Percentiles rank a stretch among this genome's conserved stretches.
Evolutionary conservation across 2,329 filamentous ascomycete species (phyloP).

Genomic region (Neonectria faginata): DNA sequence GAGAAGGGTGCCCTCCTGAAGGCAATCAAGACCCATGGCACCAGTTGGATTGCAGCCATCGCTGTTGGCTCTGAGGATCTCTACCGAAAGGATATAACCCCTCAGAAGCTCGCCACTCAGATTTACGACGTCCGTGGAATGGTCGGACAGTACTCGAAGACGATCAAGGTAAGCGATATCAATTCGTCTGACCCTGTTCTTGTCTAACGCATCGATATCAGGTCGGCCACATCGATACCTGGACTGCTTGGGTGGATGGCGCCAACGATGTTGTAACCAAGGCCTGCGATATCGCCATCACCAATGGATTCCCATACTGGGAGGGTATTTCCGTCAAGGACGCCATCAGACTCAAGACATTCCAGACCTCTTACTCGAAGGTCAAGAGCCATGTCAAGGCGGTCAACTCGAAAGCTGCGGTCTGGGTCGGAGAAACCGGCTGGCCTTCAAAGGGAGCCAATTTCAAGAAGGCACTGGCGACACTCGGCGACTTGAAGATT

Average conservation of each 20-base stretch:
- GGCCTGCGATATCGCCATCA: conserved; percentile 40
- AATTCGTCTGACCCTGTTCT: background rate
- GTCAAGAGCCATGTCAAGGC: conserved; percentile 39
- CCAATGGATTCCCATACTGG: conserved; percentile 44
- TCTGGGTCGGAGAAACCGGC: conserved; percentile 43
- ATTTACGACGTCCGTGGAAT: conserved; percentile 44
- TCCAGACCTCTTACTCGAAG: conserved; percentile 39
- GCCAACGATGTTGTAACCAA: conserved; percentile 42
- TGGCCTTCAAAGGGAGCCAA: conserved; percentile 40
- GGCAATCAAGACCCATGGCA: conserved; percentile 43
- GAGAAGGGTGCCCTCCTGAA: conserved; percentile 42
- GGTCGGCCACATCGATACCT: conserved; percentile 43
- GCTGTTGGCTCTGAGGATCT: conserved; percentile 42
- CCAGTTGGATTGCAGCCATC: conserved; percentile 41
- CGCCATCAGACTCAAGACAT: conserved; percentile 40
- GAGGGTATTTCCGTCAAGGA: conserved; percentile 41
- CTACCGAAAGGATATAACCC: conserved; percentile 41
- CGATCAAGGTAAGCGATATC: conserved; percentile 28
- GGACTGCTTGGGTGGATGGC: conserved; percentile 43
- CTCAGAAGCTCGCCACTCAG: conserved; percentile 40
- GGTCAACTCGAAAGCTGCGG: conserved; percentile 34
- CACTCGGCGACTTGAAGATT: conserved; percentile 29
- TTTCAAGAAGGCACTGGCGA: conserved; percentile 36
- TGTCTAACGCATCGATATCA: conserved; percentile 18
- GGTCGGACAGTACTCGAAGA: conserved; percentile 41